phyloP scores from a whole-genome alignment of 129 eudicot genomes.

The Helianthus tuberosus region DNA sequence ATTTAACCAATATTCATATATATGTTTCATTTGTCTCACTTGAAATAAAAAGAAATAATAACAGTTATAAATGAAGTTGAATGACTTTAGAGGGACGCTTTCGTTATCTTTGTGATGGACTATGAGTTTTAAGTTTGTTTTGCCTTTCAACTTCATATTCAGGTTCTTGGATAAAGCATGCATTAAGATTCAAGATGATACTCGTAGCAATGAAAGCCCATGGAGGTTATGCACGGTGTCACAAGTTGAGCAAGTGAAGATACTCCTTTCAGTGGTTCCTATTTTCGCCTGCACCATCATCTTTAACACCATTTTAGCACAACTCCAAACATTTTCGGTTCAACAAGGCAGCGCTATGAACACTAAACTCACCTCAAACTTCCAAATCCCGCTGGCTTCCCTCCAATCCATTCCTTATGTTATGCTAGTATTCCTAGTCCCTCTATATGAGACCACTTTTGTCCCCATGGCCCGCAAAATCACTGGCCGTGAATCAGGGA shows the following conservation, averaged over 20 bases:
- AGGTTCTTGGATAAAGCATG: constrained; percentile 88
- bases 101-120: background rate
- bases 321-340: constrained; percentile 82
- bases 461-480: constrained; percentile 64
- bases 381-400: constrained; percentile 81
- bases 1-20: no score
- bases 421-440: constrained; percentile 68
- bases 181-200: constrained; percentile 58
- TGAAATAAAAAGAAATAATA: no score
- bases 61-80: no score
- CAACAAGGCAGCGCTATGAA: constrained; percentile 76
- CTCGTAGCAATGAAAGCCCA: constrained; percentile 52
- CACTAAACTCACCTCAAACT: constrained; percentile 47
- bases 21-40: no score
- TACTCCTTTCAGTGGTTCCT: constrained; percentile 68
- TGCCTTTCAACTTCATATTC: background rate
- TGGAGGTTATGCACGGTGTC: constrained; percentile 75
- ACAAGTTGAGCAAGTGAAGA: constrained; percentile 86
- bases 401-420: constrained; percentile 76
- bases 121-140: constrained; percentile 11
- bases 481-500: constrained; percentile 67
- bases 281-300: constrained; percentile 82
- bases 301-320: constrained; percentile 83
- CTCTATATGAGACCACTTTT: constrained; percentile 66
- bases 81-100: no score